Base-by-base conservation (phyloP, 148 eudicot species). In the Pouteria glomerata region DNA sequence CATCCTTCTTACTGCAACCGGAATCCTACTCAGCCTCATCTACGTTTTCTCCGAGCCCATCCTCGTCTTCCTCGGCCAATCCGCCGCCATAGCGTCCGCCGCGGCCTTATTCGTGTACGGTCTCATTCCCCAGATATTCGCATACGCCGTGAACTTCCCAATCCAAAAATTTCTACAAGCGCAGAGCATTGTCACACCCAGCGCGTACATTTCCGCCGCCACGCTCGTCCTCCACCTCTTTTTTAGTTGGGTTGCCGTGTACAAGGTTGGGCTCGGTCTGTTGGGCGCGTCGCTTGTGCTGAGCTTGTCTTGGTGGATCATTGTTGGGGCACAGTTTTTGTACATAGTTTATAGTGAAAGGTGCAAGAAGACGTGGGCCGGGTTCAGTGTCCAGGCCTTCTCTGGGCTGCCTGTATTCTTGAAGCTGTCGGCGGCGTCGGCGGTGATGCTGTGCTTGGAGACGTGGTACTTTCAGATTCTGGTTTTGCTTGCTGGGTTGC, bases 401-500 rank as follows among this genome's bases (percentile, higher is more conserved):
- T 42, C 56, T 4, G 83, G 75, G n/a, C 42, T 81, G n/a, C 57
- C 63, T 50, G 44, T 6, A 6, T 81, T 81, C 44, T 69, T 69
- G 1, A 81, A 73, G 26, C 19, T 76, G n/a, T 81, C 83, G 12
- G 66, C 29, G 0, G 74, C 80, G 6, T 81, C 83, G 1, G 83
- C 80, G 6, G 80, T 81, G 42, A 81, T 81, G 80, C 47, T 81
- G 37, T 81, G 83, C 29, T 57, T 76, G 21, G 83, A 76, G 78
- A 39, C 51, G 14, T 81, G 83, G 83, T 80, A 76, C 56, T 72
- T 59, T 50, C 73, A 66, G 19, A 48, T 72, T 42, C n/a, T 80
- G 6, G 30, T 67, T 18, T 51, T 76, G 51, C 8, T 80, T 56
- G 77, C 77, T 66, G 83, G 80, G 13, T 34, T 72, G 74, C 83